Conservation (phyloP, 768 basidiomycete species). For the Phaffia australis region DNA sequence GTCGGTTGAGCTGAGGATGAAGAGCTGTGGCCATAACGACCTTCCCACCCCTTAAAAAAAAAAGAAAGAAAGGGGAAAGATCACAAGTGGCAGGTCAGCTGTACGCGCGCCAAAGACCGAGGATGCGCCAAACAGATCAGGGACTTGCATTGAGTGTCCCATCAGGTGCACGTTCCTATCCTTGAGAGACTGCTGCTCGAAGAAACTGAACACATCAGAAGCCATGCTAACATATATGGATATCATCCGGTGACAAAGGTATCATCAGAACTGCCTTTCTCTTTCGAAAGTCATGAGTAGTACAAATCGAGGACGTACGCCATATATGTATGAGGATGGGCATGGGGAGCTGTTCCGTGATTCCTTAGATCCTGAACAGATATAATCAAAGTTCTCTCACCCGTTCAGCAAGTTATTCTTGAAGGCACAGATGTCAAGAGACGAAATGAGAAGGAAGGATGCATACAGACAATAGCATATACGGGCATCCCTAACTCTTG, state of each 20-base stretch:
- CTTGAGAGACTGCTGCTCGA: conserved; percentile 42
- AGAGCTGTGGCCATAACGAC: conserved; percentile 38
- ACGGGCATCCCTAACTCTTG: conserved; percentile 55
- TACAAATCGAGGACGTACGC: conserved; percentile 38
- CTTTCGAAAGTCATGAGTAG: no score
- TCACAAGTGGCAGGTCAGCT: neutral
- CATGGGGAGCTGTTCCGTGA: conserved; percentile 72
- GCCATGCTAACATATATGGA: conserved; percentile 45
- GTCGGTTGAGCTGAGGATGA: conserved; percentile 33
- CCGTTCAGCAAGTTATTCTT: neutral
- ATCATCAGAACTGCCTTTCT: neutral
- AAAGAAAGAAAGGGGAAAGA: neutral
- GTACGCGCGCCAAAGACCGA: neutral
- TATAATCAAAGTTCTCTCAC: neutral
- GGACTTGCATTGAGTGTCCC: conserved; percentile 77
- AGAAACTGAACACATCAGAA: conserved; percentile 59
- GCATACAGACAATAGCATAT: conserved; percentile 53
- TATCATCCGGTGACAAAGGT: no score
- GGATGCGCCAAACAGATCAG: neutral
- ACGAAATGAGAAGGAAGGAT: neutral
- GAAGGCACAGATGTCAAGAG: neutral
- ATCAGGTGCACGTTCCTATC: conserved; percentile 55
- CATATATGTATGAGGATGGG: conserved; percentile 58
- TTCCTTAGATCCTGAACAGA: conserved; percentile 69
- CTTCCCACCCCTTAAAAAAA: conserved; percentile 61